Conservation (phyloP, 495 filamentous ascomycete genomes). For the Penicillium silybi region DNA sequence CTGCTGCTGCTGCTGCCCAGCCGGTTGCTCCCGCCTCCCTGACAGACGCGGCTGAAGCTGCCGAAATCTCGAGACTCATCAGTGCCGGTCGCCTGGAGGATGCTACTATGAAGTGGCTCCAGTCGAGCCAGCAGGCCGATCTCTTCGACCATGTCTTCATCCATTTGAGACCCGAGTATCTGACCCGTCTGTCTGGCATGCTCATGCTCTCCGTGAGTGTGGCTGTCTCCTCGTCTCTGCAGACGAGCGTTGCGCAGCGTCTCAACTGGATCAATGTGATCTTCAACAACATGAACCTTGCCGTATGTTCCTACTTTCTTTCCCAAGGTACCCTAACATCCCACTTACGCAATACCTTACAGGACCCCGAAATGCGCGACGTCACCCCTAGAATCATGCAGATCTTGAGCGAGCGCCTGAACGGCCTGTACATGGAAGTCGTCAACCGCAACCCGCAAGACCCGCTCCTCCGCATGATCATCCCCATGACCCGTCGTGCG, state of each 20-base stretch:
- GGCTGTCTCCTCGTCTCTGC: constrained; percentile 68
- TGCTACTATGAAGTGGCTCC: constrained; percentile 68
- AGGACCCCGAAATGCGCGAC: constrained; percentile 75
- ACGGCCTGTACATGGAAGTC: constrained; percentile 65
- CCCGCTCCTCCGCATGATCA: constrained; percentile 59
- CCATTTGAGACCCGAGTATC: constrained; percentile 65
- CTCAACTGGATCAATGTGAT: constrained; percentile 76
- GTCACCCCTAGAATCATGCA: constrained; percentile 63
- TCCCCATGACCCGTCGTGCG: constrained; percentile 50
- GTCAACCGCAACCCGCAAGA: constrained; percentile 58
- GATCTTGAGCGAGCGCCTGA: constrained; percentile 65
- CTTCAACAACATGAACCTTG: constrained; percentile 50
- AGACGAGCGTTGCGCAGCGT: constrained; percentile 61
- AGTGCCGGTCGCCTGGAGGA: constrained; percentile 2
- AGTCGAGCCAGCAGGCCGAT: constrained; percentile 66
- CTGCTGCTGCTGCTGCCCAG: neutral
- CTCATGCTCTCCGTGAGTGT: constrained; percentile 80
- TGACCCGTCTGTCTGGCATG: constrained; percentile 64
- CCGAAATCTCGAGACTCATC: neutral
- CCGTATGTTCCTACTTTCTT: constrained; percentile 29
- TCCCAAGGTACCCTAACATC: neutral
- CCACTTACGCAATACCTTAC: neutral
- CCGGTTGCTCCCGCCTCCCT: neutral
- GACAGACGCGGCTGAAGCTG: neutral
- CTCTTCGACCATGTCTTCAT: constrained; percentile 80